Evolutionary conservation across 164 flowering plant species (phyloP).

Genomic region (Echeveria elegans): DNA sequence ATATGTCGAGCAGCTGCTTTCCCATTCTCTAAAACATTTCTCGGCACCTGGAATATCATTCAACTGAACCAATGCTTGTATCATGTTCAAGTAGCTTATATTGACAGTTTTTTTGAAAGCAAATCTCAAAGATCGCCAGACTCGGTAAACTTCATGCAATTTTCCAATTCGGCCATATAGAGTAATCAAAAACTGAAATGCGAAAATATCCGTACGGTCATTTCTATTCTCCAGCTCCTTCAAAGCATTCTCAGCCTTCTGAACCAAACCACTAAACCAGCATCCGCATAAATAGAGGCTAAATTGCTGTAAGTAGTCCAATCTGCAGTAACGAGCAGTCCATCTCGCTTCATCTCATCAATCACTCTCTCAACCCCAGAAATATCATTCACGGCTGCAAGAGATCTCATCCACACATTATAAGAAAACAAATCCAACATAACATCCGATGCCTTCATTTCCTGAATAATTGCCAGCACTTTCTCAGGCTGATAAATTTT

Average conservation of each 20-base stretch:
- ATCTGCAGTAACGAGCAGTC: slow-evolving; percentile 55
- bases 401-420: slow-evolving; percentile 91
- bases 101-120: slow-evolving; percentile 70
- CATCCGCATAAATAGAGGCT: slow-evolving; percentile 77
- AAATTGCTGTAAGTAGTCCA: slow-evolving; percentile 94
- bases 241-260: slow-evolving; percentile 75
- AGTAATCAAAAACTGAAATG: slow-evolving; percentile 74
- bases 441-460: slow-evolving; percentile 60
- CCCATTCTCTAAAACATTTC: slow-evolving; percentile 84
- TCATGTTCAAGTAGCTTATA: slow-evolving; percentile 75
- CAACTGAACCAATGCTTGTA: slow-evolving; percentile 66
- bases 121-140: slow-evolving; percentile 85
- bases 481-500: slow-evolving; percentile 58
- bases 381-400: slow-evolving; percentile 68
- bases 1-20: slow-evolving; percentile 41
- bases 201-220: slow-evolving; percentile 35
- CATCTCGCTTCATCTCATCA: slow-evolving; percentile 88
- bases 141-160: slow-evolving; percentile 64
- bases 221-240: slow-evolving; percentile 77
- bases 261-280: slow-evolving; percentile 58
- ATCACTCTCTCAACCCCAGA: slow-evolving; percentile 80
- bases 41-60: slow-evolving; percentile 89
- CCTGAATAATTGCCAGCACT: slow-evolving; percentile 61
- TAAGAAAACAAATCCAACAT: slow-evolving; percentile 62
- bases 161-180: slow-evolving; percentile 71